These are phyloP conservation scores for Moricandia arvensis DNA, from an alignment of 345 rosid genomes.

Conservation along the genomic window DNA sequence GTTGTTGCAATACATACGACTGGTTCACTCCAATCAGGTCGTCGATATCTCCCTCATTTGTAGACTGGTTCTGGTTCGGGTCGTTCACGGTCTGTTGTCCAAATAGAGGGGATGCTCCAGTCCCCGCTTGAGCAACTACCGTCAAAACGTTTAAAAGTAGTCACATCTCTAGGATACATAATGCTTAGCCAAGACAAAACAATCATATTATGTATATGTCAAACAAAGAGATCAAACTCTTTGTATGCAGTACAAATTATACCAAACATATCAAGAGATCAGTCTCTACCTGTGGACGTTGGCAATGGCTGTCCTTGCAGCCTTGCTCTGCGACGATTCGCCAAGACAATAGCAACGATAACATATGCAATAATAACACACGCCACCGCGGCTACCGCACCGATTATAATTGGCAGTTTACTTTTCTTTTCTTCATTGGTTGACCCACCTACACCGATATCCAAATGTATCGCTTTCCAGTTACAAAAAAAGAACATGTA, in stretches of 20 bases:
- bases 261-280: neutral
- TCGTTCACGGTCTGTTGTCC: slow-evolving; percentile 6
- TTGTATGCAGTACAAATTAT: neutral
- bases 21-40: slow-evolving; percentile 8
- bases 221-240: too few relatives aligned
- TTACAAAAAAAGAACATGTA: too few relatives aligned
- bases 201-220: neutral
- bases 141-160: neutral
- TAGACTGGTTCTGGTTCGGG: neutral
- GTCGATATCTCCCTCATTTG: slow-evolving; percentile 14
- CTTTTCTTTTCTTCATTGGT: neutral
- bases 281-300: slow-evolving; percentile 18
- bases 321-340: neutral
- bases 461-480: neutral
- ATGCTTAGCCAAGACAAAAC: neutral
- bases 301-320: neutral
- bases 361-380: neutral
- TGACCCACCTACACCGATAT: slow-evolving; percentile 12
- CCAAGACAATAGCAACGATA: neutral
- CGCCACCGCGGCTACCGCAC: neutral
- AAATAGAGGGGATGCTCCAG: neutral
- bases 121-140: slow-evolving; percentile 1
- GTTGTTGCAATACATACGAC: neutral
- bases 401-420: slow-evolving; percentile 21
- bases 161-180: neutral